Conservation (phyloP, 176 grass and related monocot species). For the Phyllostachys edulis region DNA sequence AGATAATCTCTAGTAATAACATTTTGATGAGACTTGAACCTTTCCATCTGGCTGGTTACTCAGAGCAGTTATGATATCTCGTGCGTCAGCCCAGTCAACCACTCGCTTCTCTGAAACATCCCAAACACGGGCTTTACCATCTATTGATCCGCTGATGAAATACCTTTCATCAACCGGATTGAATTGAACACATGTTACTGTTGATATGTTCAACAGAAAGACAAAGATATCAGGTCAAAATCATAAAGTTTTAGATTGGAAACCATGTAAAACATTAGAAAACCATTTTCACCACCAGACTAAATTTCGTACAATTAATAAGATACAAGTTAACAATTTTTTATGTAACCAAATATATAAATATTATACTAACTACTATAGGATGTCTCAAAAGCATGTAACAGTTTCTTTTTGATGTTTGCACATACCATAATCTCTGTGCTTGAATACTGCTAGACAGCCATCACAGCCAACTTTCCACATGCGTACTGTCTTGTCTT, state of each 20-base stretch:
- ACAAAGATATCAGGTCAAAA: background rate
- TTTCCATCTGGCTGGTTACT: conserved; percentile 68
- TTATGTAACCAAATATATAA: background rate
- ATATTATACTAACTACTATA: background rate
- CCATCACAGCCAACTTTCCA: conserved; percentile 71
- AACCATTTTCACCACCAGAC: background rate
- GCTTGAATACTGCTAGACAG: conserved; percentile 65
- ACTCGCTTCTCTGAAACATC: conserved; percentile 66
- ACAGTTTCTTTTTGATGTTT: background rate
- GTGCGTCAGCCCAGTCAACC: conserved; percentile 62
- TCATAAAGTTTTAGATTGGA: background rate
- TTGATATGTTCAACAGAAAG: background rate
- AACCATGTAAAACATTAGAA: background rate
- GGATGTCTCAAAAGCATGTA: background rate
- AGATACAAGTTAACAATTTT: background rate
- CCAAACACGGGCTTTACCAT: conserved; percentile 78
- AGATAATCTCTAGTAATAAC: background rate
- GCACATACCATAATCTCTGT: conserved; percentile 65
- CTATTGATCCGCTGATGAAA: conserved; percentile 79
- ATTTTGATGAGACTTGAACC: conserved; percentile 32
- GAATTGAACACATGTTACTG: conserved; percentile 80
- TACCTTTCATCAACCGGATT: conserved; percentile 59
- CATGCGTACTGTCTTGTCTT: conserved; percentile 77
- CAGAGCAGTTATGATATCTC: conserved; percentile 61
- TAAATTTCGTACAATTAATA: background rate